Base-by-base conservation (phyloP, 352 stramenopile species). In the Phytophthora podocarpi region DNA sequence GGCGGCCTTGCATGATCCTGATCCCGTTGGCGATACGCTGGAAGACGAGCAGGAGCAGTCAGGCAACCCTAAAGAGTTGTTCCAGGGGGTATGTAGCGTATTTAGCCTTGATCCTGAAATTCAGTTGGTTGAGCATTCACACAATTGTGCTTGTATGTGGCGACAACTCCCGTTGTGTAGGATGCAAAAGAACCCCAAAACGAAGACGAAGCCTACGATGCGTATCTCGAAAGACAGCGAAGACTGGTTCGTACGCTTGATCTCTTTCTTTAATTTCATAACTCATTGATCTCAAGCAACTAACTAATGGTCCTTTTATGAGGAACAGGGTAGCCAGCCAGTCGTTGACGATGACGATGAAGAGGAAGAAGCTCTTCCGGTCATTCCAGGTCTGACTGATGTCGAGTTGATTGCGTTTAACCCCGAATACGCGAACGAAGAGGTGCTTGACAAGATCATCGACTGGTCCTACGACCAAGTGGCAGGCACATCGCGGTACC, bases 391-490 rank as follows among this genome's bases (percentile, higher is more conserved):
- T 7, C 60, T 88, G 16, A 70, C 62, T 3, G 67, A 76, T 4
- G 47, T 85, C 41, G 76, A 89, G 18, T 47, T 91, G 39, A 50
- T 74, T 15, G 77, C 79, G 11, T 91, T 91, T 56, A 80, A 83
- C 45, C 62, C 80, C 28, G 76, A 85, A 18, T 82, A 70, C 31
- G 79, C 81, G 4, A 72, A 91, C 26, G 72, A 67, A 32, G 46
- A 66, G 26, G 62, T 84, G 16, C 70, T 91, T 15, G 63, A 74
- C 27, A 62, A 66, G 16, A 73, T 91, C 24, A 70, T 91, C 18
- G 79, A 89, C 32, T 91, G 79, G 79, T 76, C 81, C 11, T 91
- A 91, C 59, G 68, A 80, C 50, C 65, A 71, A 53, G 69, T 80
- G 12, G 77, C 70, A 5, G 42, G 36, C 24, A 53, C 72, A 16